Conservation (phyloP, 2,329 filamentous ascomycete genomes). For the Cladophialophora yegresii region DNA sequence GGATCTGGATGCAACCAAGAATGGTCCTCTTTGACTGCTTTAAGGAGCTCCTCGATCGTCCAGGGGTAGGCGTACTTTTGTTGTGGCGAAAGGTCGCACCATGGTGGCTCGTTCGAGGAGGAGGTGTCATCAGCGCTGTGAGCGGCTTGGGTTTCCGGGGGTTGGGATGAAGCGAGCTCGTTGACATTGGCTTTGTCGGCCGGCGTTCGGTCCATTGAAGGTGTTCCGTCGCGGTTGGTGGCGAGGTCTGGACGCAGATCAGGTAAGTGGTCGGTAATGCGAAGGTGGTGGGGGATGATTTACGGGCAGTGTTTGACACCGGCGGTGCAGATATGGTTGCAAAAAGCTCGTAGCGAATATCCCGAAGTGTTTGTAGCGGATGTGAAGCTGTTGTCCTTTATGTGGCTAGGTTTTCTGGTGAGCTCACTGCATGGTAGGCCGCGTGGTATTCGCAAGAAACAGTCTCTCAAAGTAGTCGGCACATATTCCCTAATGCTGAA, state of each 20-base stretch:
- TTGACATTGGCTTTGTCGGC: background rate
- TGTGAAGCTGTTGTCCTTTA: background rate
- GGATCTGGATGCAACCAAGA: slow-evolving; percentile 33
- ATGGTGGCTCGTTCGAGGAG: slow-evolving; percentile 4
- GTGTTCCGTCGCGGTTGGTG: background rate
- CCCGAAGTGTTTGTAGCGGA: background rate
- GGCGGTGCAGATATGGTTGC: background rate
- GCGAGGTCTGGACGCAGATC: background rate
- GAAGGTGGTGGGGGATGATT: background rate
- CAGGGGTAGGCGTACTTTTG: slow-evolving; percentile 28
- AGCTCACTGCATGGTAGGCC: background rate
- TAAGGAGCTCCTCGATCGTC: slow-evolving; percentile 33
- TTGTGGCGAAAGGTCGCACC: slow-evolving; percentile 20
- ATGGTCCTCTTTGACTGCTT: slow-evolving; percentile 32
- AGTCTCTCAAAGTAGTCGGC: background rate
- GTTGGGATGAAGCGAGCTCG: background rate
- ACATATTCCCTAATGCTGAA: background rate
- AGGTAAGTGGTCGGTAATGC: background rate
- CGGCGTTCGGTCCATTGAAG: background rate
- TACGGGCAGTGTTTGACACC: background rate
- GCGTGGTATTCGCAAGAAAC: background rate
- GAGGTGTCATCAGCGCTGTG: background rate
- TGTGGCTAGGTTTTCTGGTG: background rate
- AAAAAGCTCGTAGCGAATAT: background rate
- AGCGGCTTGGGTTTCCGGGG: background rate